These are phyloP conservation scores for Soucietia sequanensis DNA, from an alignment of 805 yeast genomes.

Conservation along the genomic window DNA sequence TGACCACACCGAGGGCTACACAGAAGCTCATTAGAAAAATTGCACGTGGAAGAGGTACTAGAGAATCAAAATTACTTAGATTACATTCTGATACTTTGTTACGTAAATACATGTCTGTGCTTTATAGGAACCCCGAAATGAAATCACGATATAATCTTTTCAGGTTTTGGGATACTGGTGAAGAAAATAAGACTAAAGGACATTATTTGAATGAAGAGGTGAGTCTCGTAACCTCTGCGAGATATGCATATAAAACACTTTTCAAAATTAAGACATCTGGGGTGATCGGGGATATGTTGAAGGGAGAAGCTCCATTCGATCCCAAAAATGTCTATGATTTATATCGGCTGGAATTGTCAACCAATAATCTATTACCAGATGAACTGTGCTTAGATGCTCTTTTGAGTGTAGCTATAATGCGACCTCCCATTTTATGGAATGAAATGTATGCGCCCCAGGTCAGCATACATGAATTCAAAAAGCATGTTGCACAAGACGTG, in stretches of 20 bases:
- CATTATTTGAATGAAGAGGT: too few relatives aligned
- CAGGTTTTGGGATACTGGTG: slow-evolving; percentile 19
- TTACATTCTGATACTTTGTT: slow-evolving; percentile 18
- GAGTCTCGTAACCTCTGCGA: too few relatives aligned
- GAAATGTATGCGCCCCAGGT: slow-evolving; percentile 55
- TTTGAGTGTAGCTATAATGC: slow-evolving; percentile 48
- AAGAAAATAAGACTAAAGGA: too few relatives aligned
- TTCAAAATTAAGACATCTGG: slow-evolving; percentile 22
- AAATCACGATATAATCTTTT: slow-evolving; percentile 7
- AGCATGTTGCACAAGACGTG: slow-evolving; percentile 23
- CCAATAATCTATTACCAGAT: slow-evolving; percentile 19
- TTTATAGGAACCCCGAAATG: slow-evolving; percentile 15
- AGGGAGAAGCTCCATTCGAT: slow-evolving; percentile 32
- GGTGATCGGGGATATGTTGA: slow-evolving; percentile 33
- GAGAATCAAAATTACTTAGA: slow-evolving; percentile 7
- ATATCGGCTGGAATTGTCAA: slow-evolving; percentile 25
- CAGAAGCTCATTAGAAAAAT: slow-evolving; percentile 18
- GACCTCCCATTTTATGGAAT: slow-evolving; percentile 44
- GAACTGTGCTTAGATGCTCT: slow-evolving; percentile 40
- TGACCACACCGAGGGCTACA: slow-evolving; percentile 21
- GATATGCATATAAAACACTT: slow-evolving; percentile 21
- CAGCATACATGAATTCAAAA: slow-evolving; percentile 57
- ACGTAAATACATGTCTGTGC: slow-evolving; percentile 27
- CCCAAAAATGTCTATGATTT: slow-evolving; percentile 27
- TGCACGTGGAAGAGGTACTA: slow-evolving; percentile 3